A percentile compares a stretch with the other conserved stretches of the same genome.
Evolutionary conservation across 768 basidiomycete species (phyloP).

Genomic region (Porphyrellus cyaneotinctus): DNA sequence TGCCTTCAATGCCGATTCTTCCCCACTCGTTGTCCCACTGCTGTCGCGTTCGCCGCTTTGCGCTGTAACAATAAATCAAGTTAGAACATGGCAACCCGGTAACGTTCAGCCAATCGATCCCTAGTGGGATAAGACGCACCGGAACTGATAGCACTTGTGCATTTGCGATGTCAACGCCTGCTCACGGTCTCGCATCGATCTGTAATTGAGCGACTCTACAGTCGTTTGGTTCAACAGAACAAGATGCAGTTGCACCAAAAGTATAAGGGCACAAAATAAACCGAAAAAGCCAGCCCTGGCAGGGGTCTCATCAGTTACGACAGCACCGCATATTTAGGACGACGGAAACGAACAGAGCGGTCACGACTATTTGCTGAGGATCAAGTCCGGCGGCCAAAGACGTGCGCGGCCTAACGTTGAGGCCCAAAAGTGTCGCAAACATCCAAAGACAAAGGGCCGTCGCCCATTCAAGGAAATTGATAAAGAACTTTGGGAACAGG

Average conservation of each 20-base stretch:
- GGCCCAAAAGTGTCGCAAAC: conserved; percentile 55
- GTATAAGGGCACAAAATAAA: conserved; percentile 61
- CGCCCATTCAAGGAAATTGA: conserved; percentile 72
- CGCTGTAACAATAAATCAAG: conserved; percentile 34
- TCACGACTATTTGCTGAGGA: conserved; percentile 64
- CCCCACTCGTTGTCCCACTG: conserved; percentile 86
- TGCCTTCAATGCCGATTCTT: conserved; percentile 63
- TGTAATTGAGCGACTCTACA: conserved; percentile 66
- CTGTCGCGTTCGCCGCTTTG: conserved; percentile 40
- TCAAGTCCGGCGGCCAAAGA: conserved; percentile 39
- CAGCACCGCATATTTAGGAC: no score
- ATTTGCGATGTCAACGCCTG: conserved; percentile 43
- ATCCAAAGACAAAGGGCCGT: conserved; percentile 58
- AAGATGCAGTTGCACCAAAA: conserved; percentile 55
- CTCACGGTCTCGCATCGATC: conserved; percentile 65
- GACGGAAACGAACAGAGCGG: conserved; percentile 60
- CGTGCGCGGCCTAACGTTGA: conserved; percentile 38
- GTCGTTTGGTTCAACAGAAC: conserved; percentile 68
- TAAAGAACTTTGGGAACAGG: conserved; percentile 58
- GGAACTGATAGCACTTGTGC: conserved; percentile 50
- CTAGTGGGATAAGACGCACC: conserved; percentile 39
- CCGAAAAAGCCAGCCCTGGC: conserved; percentile 65
- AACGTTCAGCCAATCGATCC: background rate
- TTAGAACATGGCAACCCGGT: background rate
- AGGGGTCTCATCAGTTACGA: conserved; percentile 5